phyloP scores from a whole-genome alignment of 257 asterid species.

The Nemophila menziesii region DNA sequence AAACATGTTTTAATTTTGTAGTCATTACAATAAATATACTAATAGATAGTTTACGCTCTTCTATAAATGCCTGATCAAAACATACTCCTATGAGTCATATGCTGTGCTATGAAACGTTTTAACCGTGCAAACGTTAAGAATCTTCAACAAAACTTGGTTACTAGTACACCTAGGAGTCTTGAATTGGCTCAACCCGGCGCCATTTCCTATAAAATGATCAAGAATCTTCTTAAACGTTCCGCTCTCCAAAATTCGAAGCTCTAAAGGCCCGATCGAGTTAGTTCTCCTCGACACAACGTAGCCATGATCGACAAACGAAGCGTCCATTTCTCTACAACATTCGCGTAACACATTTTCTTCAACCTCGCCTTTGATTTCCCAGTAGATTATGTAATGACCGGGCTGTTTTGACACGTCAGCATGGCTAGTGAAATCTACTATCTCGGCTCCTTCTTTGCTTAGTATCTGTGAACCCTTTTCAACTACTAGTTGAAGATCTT shows the following conservation, averaged over 20 bases:
- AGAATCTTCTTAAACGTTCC: constrained; percentile 66
- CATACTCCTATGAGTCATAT: constrained; percentile 26
- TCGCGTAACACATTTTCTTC: constrained; percentile 37
- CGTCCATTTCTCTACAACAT: constrained; percentile 68
- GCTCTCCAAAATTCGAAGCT: constrained; percentile 60
- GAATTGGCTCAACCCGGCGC: constrained; percentile 72
- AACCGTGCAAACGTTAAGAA: constrained; percentile 34
- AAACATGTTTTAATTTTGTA: too few relatives aligned
- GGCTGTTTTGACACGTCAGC: constrained; percentile 42
- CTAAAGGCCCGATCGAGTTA: constrained; percentile 57
- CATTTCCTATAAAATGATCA: constrained; percentile 55
- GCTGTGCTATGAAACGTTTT: constrained; percentile 53
- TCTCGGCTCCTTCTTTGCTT: constrained; percentile 29
- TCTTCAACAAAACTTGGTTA: constrained; percentile 36
- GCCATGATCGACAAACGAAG: constrained; percentile 64
- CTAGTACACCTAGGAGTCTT: constrained; percentile 74
- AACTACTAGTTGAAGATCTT: constrained; percentile 60
- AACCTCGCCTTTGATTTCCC: constrained; percentile 64
- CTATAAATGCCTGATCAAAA: too few relatives aligned
- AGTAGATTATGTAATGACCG: constrained; percentile 63
- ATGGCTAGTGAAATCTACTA: constrained; percentile 77
- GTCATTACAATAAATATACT: too few relatives aligned
- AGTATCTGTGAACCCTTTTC: constrained; percentile 39
- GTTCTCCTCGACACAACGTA: constrained; percentile 57
- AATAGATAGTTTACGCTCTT: too few relatives aligned